These are phyloP conservation scores for Cryphonectria parasitica DNA, from an alignment of 2,329 filamentous ascomycete species.

Conservation along the genomic window DNA sequence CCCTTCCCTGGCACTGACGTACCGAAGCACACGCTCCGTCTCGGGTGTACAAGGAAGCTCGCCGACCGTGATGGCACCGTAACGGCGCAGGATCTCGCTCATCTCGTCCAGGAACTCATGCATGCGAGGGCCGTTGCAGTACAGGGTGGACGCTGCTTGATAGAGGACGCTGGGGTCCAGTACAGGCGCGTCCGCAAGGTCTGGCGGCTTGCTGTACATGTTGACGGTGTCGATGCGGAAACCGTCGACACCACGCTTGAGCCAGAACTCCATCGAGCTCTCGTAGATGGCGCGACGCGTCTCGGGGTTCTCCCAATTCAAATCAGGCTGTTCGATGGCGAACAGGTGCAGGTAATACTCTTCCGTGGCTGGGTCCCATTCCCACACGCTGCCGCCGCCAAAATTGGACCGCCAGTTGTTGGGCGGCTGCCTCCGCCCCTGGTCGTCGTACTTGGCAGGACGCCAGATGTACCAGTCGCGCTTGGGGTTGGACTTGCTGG, in stretches of 20 bases:
- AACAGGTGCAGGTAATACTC: constrained; percentile 71
- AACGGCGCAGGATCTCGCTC: constrained; percentile 20
- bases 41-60: constrained; percentile 28
- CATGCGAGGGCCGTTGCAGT: constrained; percentile 26
- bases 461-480: constrained; percentile 70
- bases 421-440: constrained; percentile 60
- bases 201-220: constrained; percentile 26
- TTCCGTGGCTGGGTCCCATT: constrained; percentile 52
- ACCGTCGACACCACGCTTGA: constrained; percentile 67
- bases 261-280: constrained; percentile 71
- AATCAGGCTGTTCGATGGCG: constrained; percentile 71
- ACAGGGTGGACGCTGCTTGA: constrained; percentile 23
- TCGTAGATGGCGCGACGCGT: constrained; percentile 69
- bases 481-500: constrained; percentile 54
- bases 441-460: constrained; percentile 52
- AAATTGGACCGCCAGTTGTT: constrained; percentile 58
- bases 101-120: constrained; percentile 28
- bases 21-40: constrained; percentile 20
- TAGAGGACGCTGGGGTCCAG: constrained; percentile 16
- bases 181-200: constrained; percentile 24
- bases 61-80: constrained; percentile 28
- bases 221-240: constrained; percentile 56
- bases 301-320: constrained; percentile 75
- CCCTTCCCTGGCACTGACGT: constrained; percentile 45
- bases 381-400: constrained; percentile 47